Evolutionary conservation across 495 filamentous ascomycete genomes (phyloP).

Genomic region (Acidiella bohemica): DNA sequence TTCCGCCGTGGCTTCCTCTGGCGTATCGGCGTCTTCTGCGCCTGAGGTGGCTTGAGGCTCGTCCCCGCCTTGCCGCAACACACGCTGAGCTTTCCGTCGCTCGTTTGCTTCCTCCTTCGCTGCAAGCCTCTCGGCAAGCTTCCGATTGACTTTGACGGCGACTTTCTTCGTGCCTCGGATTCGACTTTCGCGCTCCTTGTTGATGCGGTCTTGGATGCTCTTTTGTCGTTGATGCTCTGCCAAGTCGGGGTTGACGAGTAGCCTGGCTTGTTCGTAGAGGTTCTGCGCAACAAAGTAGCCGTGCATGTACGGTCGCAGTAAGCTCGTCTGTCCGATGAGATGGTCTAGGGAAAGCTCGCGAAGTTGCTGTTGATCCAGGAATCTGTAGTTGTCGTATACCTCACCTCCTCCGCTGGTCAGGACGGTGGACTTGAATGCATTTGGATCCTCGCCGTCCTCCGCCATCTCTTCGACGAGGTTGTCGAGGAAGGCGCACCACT

Average conservation of each 20-base stretch:
- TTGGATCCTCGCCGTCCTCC: constrained; percentile 58
- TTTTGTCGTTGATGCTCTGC: constrained; percentile 83
- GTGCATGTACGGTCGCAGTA: constrained; percentile 93
- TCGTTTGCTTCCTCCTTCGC: constrained; percentile 68
- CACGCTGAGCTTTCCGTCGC: constrained; percentile 45
- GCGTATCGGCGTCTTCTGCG: constrained; percentile 14
- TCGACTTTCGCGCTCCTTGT: constrained; percentile 81
- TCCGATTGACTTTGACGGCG: constrained; percentile 76
- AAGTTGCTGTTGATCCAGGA: constrained; percentile 77
- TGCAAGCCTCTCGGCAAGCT: constrained; percentile 69
- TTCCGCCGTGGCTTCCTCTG: background rate
- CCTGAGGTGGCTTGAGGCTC: constrained; percentile 12
- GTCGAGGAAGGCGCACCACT: constrained; percentile 93
- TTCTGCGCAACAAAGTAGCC: constrained; percentile 91
- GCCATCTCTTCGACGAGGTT: constrained; percentile 98
- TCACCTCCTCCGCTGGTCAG: constrained; percentile 39
- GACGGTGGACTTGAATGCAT: constrained; percentile 41
- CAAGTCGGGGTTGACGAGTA: constrained; percentile 83
- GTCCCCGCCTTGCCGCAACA: constrained; percentile 41
- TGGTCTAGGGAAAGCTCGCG: constrained; percentile 69
- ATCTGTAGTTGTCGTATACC: constrained; percentile 97
- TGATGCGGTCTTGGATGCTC: constrained; percentile 78
- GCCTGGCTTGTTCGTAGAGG: constrained; percentile 82
- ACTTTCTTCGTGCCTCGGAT: constrained; percentile 90
- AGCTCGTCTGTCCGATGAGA: constrained; percentile 69